These are phyloP conservation scores for Eutypella sp. DNA, from an alignment of 2,329 filamentous ascomycete species.

Conservation along the genomic window DNA sequence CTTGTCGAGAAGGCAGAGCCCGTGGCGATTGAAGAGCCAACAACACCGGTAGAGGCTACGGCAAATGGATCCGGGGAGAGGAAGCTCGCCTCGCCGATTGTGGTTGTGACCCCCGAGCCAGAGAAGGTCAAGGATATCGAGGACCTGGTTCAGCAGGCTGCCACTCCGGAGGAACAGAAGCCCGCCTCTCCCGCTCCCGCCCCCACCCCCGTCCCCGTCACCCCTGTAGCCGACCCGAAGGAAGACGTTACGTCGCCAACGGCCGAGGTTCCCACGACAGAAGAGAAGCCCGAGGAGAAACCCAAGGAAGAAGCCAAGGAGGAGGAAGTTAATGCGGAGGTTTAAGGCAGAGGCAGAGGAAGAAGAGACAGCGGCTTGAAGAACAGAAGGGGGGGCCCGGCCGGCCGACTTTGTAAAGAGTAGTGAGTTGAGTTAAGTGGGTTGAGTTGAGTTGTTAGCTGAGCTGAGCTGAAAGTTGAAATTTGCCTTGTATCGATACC, in stretches of 20 bases:
- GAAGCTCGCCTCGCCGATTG: slow-evolving; percentile 2
- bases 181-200: too few species aligned
- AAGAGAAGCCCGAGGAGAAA: too few species aligned
- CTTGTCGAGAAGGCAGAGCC: slow-evolving; percentile 12
- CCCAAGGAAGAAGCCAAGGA: not conserved
- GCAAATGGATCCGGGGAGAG: too few species aligned
- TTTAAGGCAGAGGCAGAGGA: not conserved
- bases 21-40: slow-evolving; percentile 2
- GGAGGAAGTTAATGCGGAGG: not conserved
- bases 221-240: too few species aligned
- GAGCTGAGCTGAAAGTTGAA: too few species aligned
- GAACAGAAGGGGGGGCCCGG: slow-evolving; percentile 1
- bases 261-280: too few species aligned
- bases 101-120: slow-evolving; percentile 13
- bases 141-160: slow-evolving; percentile 16
- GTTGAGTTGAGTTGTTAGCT: too few species aligned
- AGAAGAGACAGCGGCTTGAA: not conserved
- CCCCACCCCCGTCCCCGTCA: too few species aligned
- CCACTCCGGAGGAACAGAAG: slow-evolving; percentile 6
- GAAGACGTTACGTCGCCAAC: too few species aligned
- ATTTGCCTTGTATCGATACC: too few species aligned
- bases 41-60: slow-evolving; percentile 4
- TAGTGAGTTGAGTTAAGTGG: too few species aligned
- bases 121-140: slow-evolving; percentile 23
- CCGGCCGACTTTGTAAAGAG: too few species aligned